Conservation (phyloP, 768 basidiomycete genomes). For the Lentinula aciculospora region DNA sequence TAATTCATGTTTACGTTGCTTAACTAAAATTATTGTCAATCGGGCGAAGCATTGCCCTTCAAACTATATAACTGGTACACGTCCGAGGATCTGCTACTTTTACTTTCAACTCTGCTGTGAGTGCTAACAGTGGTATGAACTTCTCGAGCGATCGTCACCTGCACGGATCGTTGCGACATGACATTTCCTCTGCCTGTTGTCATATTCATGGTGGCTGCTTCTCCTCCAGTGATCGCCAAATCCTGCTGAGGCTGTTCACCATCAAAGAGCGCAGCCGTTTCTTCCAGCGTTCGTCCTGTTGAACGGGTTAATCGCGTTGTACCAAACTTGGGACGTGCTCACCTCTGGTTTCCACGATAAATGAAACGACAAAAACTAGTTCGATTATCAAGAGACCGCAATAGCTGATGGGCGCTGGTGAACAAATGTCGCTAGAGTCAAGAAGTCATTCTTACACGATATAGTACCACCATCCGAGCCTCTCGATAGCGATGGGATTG, state of each 20-base stretch:
- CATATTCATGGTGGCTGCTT: conserved; percentile 36
- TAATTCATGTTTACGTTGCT: background rate
- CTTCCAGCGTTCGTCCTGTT: conserved; percentile 60
- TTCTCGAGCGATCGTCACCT: background rate
- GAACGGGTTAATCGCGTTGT: background rate
- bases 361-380: conserved; percentile 48
- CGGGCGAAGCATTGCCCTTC: background rate
- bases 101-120: background rate
- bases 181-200: background rate
- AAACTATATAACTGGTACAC: background rate
- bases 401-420: conserved; percentile 32
- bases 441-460: conserved; percentile 25
- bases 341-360: conserved; percentile 63
- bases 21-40: background rate
- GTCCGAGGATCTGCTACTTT: background rate
- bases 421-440: too few relatives aligned
- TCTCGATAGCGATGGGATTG: conserved; percentile 67
- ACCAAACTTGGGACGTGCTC: conserved; percentile 7
- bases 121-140: background rate
- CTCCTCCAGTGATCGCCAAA: conserved; percentile 40
- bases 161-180: background rate
- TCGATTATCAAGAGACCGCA: conserved; percentile 63
- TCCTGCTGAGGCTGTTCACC: conserved; percentile 43
- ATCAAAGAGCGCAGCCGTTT: conserved; percentile 69
- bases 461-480: conserved; percentile 56